Conservation (phyloP, 1,139 yeast genomes). For the Scheffersomyces insectosa region DNA sequence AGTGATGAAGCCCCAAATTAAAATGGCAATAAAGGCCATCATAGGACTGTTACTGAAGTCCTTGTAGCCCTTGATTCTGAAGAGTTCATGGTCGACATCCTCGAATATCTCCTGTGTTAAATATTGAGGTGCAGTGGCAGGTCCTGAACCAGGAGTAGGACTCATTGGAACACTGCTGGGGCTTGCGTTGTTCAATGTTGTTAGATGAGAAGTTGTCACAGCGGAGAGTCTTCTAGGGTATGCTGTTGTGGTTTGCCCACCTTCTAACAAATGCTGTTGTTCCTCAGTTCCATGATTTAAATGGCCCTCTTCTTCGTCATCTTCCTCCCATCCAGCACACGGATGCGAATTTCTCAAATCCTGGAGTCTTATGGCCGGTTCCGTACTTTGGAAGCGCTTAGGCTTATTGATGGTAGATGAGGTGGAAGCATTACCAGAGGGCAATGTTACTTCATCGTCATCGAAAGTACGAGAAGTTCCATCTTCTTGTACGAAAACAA, state of each 20-base stretch:
- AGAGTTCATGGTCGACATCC: constrained; percentile 10
- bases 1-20: constrained; percentile 55
- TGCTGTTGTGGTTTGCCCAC: not conserved
- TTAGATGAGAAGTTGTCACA: not conserved
- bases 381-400: constrained; percentile 31
- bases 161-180: not conserved
- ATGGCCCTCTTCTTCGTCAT: constrained; percentile 28
- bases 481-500: constrained; percentile 15
- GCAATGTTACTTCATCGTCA: constrained; percentile 15
- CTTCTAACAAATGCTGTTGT: not conserved
- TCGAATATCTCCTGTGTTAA: not conserved
- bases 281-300: constrained; percentile 11
- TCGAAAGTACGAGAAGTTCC: constrained; percentile 3
- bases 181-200: not conserved
- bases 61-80: constrained; percentile 37
- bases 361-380: constrained; percentile 46
- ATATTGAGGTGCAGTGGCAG: not conserved
- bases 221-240: not conserved
- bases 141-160: constrained; percentile 3
- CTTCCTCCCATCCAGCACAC: constrained; percentile 48
- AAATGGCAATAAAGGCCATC: constrained; percentile 43
- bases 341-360: constrained; percentile 47
- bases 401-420: constrained; percentile 3
- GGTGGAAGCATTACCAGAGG: not conserved
- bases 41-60: constrained; percentile 57